These are phyloP conservation scores for Gloeopeniophorella convolvens DNA, from an alignment of 768 basidiomycete species.

Conservation along the genomic window DNA sequence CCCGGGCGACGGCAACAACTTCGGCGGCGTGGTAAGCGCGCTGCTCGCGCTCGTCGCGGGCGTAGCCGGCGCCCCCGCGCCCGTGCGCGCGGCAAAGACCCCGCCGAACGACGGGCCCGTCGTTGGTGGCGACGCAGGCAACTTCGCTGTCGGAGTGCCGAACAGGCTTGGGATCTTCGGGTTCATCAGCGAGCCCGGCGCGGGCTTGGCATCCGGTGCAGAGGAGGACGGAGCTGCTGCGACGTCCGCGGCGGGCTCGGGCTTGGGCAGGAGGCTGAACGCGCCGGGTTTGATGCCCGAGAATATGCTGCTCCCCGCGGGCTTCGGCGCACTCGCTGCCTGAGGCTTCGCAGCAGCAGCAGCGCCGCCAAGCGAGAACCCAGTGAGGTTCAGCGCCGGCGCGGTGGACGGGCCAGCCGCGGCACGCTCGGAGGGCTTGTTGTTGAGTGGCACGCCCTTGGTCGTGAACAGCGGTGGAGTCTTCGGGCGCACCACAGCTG, in stretches of 20 bases:
- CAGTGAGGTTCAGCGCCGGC: not conserved
- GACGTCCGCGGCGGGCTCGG: conserved; percentile 1
- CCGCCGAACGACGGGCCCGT: conserved; percentile 14
- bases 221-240: no score
- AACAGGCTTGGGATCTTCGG: not conserved
- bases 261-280: conserved; percentile 5
- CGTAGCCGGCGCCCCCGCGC: not conserved
- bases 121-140: conserved; percentile 6
- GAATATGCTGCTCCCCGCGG: not conserved
- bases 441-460: not conserved
- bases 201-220: not conserved
- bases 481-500: conserved; percentile 32
- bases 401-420: not conserved
- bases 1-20: not conserved
- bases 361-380: not conserved
- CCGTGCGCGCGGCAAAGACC: not conserved
- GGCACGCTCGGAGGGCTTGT: not conserved
- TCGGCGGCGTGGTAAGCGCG: not conserved
- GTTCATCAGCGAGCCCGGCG: not conserved
- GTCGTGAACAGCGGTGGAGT: conserved; percentile 32
- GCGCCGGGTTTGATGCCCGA: not conserved
- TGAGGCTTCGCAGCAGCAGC: not conserved
- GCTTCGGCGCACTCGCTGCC: not conserved
- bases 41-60: not conserved
- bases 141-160: not conserved